These are phyloP conservation scores for Tephrocybe rancida DNA, from an alignment of 768 basidiomycete genomes.

Conservation along the genomic window DNA sequence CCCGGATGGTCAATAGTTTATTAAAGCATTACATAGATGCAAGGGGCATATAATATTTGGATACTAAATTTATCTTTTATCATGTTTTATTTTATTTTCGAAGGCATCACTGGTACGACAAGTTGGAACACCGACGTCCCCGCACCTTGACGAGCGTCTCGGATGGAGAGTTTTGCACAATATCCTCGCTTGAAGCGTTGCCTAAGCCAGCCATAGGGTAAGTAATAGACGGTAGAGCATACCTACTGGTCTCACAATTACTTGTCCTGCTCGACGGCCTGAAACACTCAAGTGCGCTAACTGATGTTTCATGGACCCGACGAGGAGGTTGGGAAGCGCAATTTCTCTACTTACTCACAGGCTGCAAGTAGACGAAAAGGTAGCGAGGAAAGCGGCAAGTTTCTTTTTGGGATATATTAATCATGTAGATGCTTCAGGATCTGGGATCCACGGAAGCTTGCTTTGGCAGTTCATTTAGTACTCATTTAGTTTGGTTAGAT, in stretches of 20 bases:
- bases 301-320: conserved; percentile 30
- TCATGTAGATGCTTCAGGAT: conserved; percentile 8
- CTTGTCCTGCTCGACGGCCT: conserved; percentile 33
- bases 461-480: not conserved
- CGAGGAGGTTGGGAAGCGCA: conserved; percentile 38
- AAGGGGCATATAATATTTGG: not conserved
- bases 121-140: not conserved
- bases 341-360: conserved; percentile 19
- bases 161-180: conserved; percentile 60
- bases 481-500: not conserved
- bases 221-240: no score
- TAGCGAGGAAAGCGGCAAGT: not conserved
- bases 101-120: not conserved
- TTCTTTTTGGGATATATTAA: not conserved
- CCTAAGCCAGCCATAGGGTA: no score
- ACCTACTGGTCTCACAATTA: no score
- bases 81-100: not conserved
- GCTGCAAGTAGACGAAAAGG: not conserved
- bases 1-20: conserved; percentile 11
- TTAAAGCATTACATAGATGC: not conserved
- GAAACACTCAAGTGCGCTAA: conserved; percentile 38
- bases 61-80: not conserved
- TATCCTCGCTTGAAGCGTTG: conserved; percentile 65
- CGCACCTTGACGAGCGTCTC: conserved; percentile 70
- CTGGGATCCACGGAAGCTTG: not conserved